These are phyloP conservation scores for Aspergillus fijiensis DNA, from an alignment of 2,329 filamentous ascomycete genomes.

Conservation along the genomic window DNA sequence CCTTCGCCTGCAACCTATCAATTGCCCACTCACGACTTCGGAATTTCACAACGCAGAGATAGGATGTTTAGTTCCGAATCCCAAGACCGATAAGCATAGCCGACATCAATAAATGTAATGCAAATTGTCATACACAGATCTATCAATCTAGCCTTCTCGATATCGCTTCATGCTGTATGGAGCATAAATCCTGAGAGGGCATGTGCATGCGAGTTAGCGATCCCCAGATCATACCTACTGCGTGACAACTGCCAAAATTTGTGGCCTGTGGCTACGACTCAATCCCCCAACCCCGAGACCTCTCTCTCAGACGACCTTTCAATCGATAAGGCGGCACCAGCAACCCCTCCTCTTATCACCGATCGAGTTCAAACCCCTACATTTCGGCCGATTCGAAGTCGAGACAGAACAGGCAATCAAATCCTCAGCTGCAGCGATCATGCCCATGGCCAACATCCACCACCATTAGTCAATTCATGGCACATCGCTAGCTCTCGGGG, in stretches of 20 bases:
- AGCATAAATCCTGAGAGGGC: background rate
- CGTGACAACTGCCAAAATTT: background rate
- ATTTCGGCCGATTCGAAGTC: slow-evolving; percentile 1
- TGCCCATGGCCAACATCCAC: background rate
- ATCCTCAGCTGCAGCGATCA: background rate
- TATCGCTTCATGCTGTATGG: background rate
- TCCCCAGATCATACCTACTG: background rate
- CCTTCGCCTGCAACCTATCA: background rate
- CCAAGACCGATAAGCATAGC: slow-evolving; percentile 18
- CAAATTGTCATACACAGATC: slow-evolving; percentile 25
- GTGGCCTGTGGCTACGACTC: background rate
- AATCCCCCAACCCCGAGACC: background rate
- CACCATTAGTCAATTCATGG: background rate
- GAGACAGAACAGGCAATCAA: background rate
- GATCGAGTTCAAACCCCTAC: background rate
- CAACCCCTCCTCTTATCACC: background rate
- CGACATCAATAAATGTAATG: slow-evolving; percentile 14
- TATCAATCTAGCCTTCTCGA: slow-evolving; percentile 15
- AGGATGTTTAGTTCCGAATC: slow-evolving; percentile 6
- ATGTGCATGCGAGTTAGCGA: background rate
- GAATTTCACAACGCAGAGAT: background rate
- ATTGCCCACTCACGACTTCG: background rate
- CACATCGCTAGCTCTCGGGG: background rate
- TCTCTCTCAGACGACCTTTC: background rate
- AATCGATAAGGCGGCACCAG: background rate